A percentile compares a stretch with the other conserved stretches of the same genome.
phyloP scores from a whole-genome alignment of 1,284 basidiomycete species.

The Cryptococcus sp. region DNA sequence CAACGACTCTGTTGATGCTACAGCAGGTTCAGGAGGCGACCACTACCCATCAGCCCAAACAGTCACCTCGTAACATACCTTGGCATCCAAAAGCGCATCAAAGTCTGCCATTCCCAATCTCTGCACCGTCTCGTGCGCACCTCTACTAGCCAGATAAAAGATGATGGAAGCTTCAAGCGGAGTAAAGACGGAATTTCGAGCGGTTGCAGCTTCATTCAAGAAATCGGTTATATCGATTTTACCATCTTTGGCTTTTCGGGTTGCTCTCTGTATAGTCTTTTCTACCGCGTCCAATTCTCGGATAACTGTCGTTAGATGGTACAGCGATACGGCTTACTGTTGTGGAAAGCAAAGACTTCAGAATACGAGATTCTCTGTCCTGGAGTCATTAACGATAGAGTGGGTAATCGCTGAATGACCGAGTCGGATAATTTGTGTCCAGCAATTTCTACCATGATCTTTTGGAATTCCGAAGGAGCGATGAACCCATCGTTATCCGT shows the following conservation, averaged over 20 bases:
- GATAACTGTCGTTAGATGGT: conserved; percentile 10
- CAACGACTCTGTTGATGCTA: conserved; percentile 9
- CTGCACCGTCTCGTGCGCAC: conserved; percentile 54
- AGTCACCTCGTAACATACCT: conserved; percentile 16
- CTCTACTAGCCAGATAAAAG: conserved; percentile 89
- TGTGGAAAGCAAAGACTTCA: conserved; percentile 92
- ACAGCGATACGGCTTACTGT: conserved; percentile 47
- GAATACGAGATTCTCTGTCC: conserved; percentile 89
- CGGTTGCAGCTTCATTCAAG: conserved; percentile 52
- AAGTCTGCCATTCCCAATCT: conserved; percentile 81
- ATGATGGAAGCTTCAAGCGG: conserved; percentile 94
- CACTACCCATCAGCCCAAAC: conserved; percentile 20
- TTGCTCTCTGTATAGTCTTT: conserved; percentile 58
- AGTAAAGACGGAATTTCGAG: conserved; percentile 86
- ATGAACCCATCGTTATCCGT: conserved; percentile 86
- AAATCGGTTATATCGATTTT: conserved; percentile 60
- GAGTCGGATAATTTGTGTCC: conserved; percentile 91
- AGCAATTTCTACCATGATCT: conserved; percentile 87
- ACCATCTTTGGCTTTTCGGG: conserved; percentile 83
- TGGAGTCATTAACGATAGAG: conserved; percentile 76
- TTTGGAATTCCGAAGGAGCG: conserved; percentile 83
- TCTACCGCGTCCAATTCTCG: conserved; percentile 91
- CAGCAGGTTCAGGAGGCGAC: conserved; percentile 24
- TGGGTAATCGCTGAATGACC: conserved; percentile 82
- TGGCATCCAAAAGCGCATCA: conserved; percentile 72